A percentile compares a stretch with the other conserved stretches of the same genome.
These are phyloP conservation scores for Lentinula sp. DNA, from an alignment of 768 basidiomycete genomes.

Conservation along the genomic window DNA sequence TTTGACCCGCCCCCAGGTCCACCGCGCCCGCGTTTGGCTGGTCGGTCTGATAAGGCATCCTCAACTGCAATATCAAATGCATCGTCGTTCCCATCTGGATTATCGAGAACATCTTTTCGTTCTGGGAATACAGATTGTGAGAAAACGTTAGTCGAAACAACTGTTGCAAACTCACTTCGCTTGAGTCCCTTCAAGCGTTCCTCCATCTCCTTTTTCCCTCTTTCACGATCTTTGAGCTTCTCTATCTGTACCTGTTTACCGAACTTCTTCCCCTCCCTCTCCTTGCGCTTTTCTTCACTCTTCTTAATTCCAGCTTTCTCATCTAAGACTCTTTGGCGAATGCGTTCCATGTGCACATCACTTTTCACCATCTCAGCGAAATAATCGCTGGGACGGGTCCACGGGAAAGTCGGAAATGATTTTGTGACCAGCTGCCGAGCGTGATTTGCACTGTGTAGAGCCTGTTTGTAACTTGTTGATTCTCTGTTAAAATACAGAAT, in stretches of 20 bases:
- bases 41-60: conserved; percentile 75
- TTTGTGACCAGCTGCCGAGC: conserved; percentile 76
- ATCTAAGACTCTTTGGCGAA: conserved; percentile 84
- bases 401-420: conserved; percentile 57
- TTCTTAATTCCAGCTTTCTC: conserved; percentile 86
- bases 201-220: conserved; percentile 87
- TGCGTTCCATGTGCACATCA: conserved; percentile 96
- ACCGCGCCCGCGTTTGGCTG: conserved; percentile 34
- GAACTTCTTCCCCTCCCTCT: conserved; percentile 95
- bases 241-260: conserved; percentile 97
- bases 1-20: conserved; percentile 21
- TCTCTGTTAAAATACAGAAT: neutral
- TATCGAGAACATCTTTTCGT: conserved; percentile 77
- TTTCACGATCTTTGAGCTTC: conserved; percentile 86
- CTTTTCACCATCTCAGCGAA: conserved; percentile 99
- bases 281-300: conserved; percentile 84
- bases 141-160: neutral
- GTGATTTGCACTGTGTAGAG: conserved; percentile 72
- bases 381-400: conserved; percentile 89
- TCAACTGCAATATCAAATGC: conserved; percentile 90
- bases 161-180: conserved; percentile 56
- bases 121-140: conserved; percentile 37
- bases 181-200: conserved; percentile 84
- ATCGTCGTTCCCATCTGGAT: conserved; percentile 50
- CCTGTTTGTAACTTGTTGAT: conserved; percentile 83